These are phyloP conservation scores for Nadsonia fulvescens DNA, from an alignment of 805 yeast species.

Conservation along the genomic window DNA sequence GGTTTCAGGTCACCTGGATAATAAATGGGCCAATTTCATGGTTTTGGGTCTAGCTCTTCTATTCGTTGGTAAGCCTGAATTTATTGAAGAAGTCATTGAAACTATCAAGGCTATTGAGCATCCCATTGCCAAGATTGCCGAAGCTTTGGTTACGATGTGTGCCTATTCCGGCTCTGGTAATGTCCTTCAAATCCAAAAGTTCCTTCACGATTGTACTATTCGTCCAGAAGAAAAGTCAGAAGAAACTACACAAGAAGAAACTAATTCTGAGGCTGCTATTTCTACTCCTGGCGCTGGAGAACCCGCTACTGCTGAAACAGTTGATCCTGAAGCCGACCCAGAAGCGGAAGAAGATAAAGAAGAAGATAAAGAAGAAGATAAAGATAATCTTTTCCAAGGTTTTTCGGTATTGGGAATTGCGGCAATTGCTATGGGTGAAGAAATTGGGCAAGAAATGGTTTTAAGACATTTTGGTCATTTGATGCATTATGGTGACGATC, in stretches of 20 bases:
- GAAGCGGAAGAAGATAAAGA: slow-evolving; percentile 14
- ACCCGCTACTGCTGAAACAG: slow-evolving; percentile 9
- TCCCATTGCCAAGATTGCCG: slow-evolving; percentile 77
- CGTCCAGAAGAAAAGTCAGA: slow-evolving; percentile 43
- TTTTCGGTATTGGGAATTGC: slow-evolving; percentile 92
- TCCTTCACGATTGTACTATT: slow-evolving; percentile 68
- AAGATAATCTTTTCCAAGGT: slow-evolving; percentile 43
- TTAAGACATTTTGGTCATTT: slow-evolving; percentile 92
- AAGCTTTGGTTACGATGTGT: slow-evolving; percentile 77
- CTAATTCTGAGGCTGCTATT: slow-evolving; percentile 20
- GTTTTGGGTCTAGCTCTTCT: slow-evolving; percentile 82
- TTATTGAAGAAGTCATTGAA: slow-evolving; percentile 77
- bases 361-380: slow-evolving; percentile 8
- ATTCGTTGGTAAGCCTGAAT: slow-evolving; percentile 86
- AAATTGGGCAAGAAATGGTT: slow-evolving; percentile 93
- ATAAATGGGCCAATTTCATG: slow-evolving; percentile 78
- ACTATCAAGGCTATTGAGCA: slow-evolving; percentile 90
- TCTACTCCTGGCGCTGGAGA: slow-evolving; percentile 16
- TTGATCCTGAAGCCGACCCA: slow-evolving; percentile 15
- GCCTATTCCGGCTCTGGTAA: slow-evolving; percentile 97
- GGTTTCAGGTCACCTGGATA: slow-evolving; percentile 54
- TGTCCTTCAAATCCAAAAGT: slow-evolving; percentile 80
- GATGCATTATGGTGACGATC: slow-evolving; percentile 92
- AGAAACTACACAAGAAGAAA: slow-evolving; percentile 39
- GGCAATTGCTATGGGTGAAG: slow-evolving; percentile 91